phyloP scores from a whole-genome alignment of 202 grass and related monocot genomes.

The Thinopyrum obtusiflorum region DNA sequence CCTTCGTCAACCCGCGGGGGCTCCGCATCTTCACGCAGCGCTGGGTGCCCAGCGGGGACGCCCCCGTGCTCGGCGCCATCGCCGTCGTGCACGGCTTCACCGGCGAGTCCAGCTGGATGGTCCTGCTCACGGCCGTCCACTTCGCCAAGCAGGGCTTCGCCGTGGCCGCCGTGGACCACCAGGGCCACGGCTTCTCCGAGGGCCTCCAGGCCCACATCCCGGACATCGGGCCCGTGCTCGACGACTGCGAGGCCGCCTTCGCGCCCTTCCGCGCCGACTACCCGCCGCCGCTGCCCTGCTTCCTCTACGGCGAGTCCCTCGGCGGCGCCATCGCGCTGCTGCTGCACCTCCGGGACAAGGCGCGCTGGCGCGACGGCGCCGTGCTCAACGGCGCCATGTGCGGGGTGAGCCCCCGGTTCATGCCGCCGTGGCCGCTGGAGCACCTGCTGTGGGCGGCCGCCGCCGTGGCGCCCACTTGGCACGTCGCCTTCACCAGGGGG shows the following conservation, averaged over 20 bases:
- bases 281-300: slow-evolving; percentile 65
- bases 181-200: slow-evolving; percentile 88
- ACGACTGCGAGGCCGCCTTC: slow-evolving; percentile 86
- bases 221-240: slow-evolving; percentile 61
- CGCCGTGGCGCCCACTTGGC: slow-evolving; percentile 71
- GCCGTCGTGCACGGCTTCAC: slow-evolving; percentile 85
- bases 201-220: slow-evolving; percentile 67
- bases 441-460: slow-evolving; percentile 66
- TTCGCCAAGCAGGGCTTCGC: slow-evolving; percentile 77
- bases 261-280: slow-evolving; percentile 69
- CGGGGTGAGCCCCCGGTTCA: slow-evolving; percentile 78
- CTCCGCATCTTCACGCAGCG: slow-evolving; percentile 88
- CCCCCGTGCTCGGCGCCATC: slow-evolving; percentile 53
- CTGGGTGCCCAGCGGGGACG: slow-evolving; percentile 45
- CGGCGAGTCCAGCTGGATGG: slow-evolving; percentile 74
- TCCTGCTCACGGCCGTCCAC: slow-evolving; percentile 71
- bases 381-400: slow-evolving; percentile 97
- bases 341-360: slow-evolving; percentile 59
- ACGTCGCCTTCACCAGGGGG: slow-evolving; percentile 61
- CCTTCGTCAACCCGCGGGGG: slow-evolving; percentile 73
- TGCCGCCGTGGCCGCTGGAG: slow-evolving; percentile 84
- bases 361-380: slow-evolving; percentile 54
- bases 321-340: slow-evolving; percentile 83
- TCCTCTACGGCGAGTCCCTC: slow-evolving; percentile 88
- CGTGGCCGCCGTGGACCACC: slow-evolving; percentile 80